Base-by-base conservation (phyloP, 345 rosid genomes). In the Eutrema yunnanense region DNA sequence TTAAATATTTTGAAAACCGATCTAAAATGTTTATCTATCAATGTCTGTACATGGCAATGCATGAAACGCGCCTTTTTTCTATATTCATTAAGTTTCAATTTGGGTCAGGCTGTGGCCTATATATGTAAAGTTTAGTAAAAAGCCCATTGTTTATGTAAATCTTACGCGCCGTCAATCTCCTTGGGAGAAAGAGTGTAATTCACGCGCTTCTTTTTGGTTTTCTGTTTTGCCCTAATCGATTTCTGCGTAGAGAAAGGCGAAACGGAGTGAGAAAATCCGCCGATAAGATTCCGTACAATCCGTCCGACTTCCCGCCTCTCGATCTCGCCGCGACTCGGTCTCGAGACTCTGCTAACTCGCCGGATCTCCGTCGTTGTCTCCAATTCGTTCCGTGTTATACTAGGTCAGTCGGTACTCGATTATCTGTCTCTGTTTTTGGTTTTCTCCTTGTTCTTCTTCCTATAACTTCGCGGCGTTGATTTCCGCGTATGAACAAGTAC, bases 121-220 rank as follows among this genome's bases (percentile, higher is more conserved):
- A 8, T 13, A 48, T 37, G 40, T 59, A 42, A 52, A 30, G 6
- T 40, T 40, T 2, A 4, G 2, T 9, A 14, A 9, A 62, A 10
- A 74, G 33, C 62, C 78, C 78, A 50, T 49, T 19, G 0, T 19
- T 6, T 19, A 19, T 16, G 16, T 16, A 16, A 16, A 19, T 48
- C 19, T 34, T 19, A 75, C 79, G 79, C 79, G 79, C 79, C 16
- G 3, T 22, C 19, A 22, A 34, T 51, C 27, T 51, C 5, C 51
- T 52, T 49, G 9, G 27, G 49, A 22, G 40, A 6, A 67, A 50
- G 8, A 48, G 73, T 75, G 69, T 2, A 13, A 3, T 3, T 1
- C 73, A 75, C 79, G 73, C 79, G 73, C 79, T 60, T 51, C 2
- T 2, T 10, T 74, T 44, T 51, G 59, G 73, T 67, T 16, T 40